Base-by-base conservation (phyloP, 305 asterid species). In the Coffea humblotiana region DNA sequence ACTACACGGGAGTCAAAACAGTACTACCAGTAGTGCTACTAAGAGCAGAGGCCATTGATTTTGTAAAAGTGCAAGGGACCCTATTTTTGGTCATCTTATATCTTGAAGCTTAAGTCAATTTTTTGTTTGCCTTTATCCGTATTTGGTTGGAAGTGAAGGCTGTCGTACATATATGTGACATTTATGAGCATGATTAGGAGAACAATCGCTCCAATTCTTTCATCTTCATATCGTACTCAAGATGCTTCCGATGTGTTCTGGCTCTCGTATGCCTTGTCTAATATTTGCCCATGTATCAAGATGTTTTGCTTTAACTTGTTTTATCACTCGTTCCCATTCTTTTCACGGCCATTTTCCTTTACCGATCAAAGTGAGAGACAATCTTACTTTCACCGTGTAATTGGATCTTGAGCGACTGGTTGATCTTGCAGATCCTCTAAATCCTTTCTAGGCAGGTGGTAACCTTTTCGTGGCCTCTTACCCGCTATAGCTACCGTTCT, bases 101-200 rank as follows among this genome's bases (percentile, higher is more conserved):
- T 40, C 45, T 64, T 49, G 66, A 43, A 23, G 40, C 40, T 11
- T 32, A 23, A n/a, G 32, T 7, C 32, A 23, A 61, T 45, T 12
- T 66, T 14, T 61, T 67, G 25, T 13, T 32, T 43, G 68, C 71
- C 78, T 13, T 70, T 69, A 15, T 32, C n/a, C 76, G 7, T 37
- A 27, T 63, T 32, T 19, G 48, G 47, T 16, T 63, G 72, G 79
- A 76, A 23, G 51, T 74, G 47, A 25, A 74, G 64, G 63, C 61
- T 49, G 43, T 40, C 35, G 67, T 64, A 63, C 37, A 49, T 47
- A 37, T 51, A 1, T 29, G 29, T 43, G 35, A 12, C 23, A 35
- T 23, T 12, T 58, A 23, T 43, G 25, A 52, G 21, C 43, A 61
- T 4, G 8, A 45, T 4, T 61, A 71, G 37, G 18, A 16, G 23